A percentile compares a stretch with the other conserved stretches of the same genome.
Evolutionary conservation across 2,329 filamentous ascomycete species (phyloP).

Genomic region (Clonostachys solani): DNA sequence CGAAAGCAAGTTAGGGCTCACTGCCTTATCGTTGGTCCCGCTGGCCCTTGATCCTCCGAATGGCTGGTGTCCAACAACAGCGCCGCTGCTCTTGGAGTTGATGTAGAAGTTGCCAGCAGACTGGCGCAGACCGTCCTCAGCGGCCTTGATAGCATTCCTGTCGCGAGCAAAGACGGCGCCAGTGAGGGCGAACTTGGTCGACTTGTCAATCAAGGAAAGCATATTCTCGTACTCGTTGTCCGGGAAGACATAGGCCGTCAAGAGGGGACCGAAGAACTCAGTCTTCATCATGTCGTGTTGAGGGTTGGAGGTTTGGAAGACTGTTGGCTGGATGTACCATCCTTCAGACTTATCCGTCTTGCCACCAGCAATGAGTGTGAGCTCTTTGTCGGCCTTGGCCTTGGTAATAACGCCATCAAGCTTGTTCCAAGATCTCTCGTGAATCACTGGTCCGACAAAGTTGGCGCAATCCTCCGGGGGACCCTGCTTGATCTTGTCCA

Average conservation of each 20-base stretch:
- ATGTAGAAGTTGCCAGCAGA: slow-evolving; percentile 54
- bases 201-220: not conserved
- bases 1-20: slow-evolving; percentile 41
- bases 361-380: not conserved
- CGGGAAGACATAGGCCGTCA: not conserved
- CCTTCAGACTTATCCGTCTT: not conserved
- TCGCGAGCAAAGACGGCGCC: slow-evolving; percentile 46
- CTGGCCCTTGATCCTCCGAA: slow-evolving; percentile 48
- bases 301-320: not conserved
- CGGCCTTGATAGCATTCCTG: slow-evolving; percentile 39
- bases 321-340: not conserved
- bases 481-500: not conserved
- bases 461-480: not conserved
- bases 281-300: not conserved
- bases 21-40: slow-evolving; percentile 54
- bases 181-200: too few relatives aligned
- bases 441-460: not conserved
- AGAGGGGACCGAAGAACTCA: not conserved
- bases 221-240: slow-evolving; percentile 3
- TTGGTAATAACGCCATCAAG: not conserved
- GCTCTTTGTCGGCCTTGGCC: not conserved
- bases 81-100: slow-evolving; percentile 54
- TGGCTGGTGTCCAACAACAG: slow-evolving; percentile 51
- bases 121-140: slow-evolving; percentile 47
- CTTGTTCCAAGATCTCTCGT: not conserved